These are phyloP conservation scores for Vitis rotundifolia DNA, from an alignment of 164 flowering plant species.

Conservation along the genomic window DNA sequence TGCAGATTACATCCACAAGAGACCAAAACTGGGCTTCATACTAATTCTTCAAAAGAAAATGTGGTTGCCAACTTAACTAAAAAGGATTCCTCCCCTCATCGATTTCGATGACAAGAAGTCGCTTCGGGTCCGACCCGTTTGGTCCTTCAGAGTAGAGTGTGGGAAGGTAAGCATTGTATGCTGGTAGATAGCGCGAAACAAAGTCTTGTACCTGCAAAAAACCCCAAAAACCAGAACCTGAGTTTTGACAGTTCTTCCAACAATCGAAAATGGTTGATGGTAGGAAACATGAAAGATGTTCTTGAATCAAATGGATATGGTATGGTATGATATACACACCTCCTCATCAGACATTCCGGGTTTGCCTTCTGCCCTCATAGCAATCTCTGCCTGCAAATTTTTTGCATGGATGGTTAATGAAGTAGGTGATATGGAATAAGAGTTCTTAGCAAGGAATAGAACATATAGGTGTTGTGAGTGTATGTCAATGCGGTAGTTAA, in stretches of 20 bases:
- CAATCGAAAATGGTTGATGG: not conserved
- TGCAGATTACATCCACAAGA: no score
- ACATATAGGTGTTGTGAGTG: no score
- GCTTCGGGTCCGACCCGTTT: constrained; percentile 65
- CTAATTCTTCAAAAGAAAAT: not conserved
- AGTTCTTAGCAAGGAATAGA: not conserved
- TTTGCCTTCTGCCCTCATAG: constrained; percentile 85
- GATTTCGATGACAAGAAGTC: constrained; percentile 46
- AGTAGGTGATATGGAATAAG: not conserved
- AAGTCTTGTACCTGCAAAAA: constrained; percentile 77
- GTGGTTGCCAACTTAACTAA: constrained; percentile 11
- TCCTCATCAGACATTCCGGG: constrained; percentile 92
- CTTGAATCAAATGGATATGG: not conserved
- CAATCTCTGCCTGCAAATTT: constrained; percentile 68
- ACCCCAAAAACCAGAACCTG: not conserved
- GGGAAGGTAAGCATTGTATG: constrained; percentile 93
- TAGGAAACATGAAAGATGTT: not conserved
- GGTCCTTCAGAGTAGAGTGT: constrained; percentile 94
- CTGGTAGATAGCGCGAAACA: constrained; percentile 94
- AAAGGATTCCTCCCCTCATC: constrained; percentile 61
- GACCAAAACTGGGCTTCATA: constrained; percentile 7
- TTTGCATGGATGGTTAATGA: no score
- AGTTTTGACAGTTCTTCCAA: not conserved
- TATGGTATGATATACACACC: constrained; percentile 37
- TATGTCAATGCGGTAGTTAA: constrained; percentile 11